Percentiles rank a stretch among this genome's conserved stretches.
Evolutionary conservation across 768 basidiomycete species (phyloP).

Genomic region (Boletus subcaerulescens): DNA sequence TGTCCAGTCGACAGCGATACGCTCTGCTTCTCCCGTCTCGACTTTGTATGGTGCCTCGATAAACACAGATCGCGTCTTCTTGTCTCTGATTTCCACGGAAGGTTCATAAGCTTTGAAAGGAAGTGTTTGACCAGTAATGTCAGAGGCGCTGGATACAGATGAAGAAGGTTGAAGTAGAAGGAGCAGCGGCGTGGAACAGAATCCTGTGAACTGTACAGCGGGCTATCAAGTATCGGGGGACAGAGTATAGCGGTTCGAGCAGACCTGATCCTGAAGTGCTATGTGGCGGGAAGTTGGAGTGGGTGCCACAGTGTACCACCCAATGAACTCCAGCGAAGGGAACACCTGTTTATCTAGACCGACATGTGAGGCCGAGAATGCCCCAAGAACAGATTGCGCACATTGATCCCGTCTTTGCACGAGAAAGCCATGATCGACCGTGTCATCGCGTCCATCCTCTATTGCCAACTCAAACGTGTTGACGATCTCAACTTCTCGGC

Average conservation of each 20-base stretch:
- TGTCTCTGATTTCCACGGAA: constrained; percentile 79
- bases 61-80: constrained; percentile 73
- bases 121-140: constrained; percentile 67
- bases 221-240: not conserved
- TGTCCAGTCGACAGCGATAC: constrained; percentile 97
- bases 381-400: constrained; percentile 29
- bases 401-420: constrained; percentile 87
- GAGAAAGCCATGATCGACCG: constrained; percentile 80
- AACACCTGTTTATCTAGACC: constrained; percentile 93
- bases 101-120: constrained; percentile 95
- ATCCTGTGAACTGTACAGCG: constrained; percentile 64
- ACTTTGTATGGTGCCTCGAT: constrained; percentile 85
- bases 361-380: constrained; percentile 4
- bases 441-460: constrained; percentile 50
- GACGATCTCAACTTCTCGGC: constrained; percentile 94
- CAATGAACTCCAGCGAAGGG: constrained; percentile 94
- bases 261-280: constrained; percentile 80
- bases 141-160: constrained; percentile 41
- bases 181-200: constrained; percentile 87
- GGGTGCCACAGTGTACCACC: constrained; percentile 93
- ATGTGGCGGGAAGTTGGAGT: constrained; percentile 74
- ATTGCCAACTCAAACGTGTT: constrained; percentile 90
- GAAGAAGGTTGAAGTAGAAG: constrained; percentile 66
- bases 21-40: constrained; percentile 97
- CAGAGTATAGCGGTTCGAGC: not conserved